Conservation (phyloP, 2,329 filamentous ascomycete species). For the Colletotrichum sojae region DNA sequence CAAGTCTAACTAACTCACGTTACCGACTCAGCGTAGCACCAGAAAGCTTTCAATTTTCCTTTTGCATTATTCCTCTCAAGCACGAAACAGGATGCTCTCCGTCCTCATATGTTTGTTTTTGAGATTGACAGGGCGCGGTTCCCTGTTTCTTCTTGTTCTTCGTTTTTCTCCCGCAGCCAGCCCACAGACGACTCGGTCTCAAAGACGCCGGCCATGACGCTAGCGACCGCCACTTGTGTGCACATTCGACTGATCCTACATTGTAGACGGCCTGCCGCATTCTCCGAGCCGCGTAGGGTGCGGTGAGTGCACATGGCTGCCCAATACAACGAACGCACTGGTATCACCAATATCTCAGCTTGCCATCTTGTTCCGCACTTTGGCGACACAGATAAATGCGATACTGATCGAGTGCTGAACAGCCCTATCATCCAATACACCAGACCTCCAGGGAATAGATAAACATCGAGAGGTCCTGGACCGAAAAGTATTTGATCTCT, state of each 20-base stretch:
- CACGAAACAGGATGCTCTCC: too few species aligned
- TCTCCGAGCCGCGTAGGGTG: background rate
- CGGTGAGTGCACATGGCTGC: constrained; percentile 23
- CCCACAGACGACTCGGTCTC: constrained; percentile 13
- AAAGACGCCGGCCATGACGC: constrained; percentile 2
- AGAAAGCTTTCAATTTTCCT: too few species aligned
- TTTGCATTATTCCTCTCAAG: too few species aligned
- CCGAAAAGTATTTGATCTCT: too few species aligned
- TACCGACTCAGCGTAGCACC: too few species aligned
- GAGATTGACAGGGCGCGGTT: background rate
- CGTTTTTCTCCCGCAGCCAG: background rate
- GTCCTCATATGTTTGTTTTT: background rate
- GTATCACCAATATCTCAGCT: background rate
- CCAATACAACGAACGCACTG: constrained; percentile 7
- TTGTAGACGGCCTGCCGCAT: background rate
- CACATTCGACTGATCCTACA: constrained; percentile 8
- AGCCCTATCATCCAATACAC: too few species aligned
- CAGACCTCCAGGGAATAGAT: too few species aligned
- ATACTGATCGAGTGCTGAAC: too few species aligned
- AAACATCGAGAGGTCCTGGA: too few species aligned
- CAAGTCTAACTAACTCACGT: too few species aligned
- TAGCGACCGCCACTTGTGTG: constrained; percentile 32
- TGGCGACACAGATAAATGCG: too few species aligned
- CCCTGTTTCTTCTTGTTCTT: background rate
- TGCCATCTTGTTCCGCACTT: background rate